phyloP scores from a whole-genome alignment of 805 yeast genomes.

The Saccharomycopsis schoenii region DNA sequence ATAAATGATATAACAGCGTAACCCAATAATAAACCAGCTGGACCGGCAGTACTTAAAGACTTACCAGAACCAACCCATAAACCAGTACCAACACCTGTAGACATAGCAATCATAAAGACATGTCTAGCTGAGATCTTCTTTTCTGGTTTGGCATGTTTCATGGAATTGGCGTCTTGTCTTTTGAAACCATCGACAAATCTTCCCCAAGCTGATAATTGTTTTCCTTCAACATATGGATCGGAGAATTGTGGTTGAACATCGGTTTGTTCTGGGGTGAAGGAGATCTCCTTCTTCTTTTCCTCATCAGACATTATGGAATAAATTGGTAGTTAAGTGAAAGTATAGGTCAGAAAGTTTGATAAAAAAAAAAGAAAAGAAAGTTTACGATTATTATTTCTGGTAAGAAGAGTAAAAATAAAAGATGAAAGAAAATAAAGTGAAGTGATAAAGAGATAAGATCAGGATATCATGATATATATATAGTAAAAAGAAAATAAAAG shows the following conservation, averaged over 20 bases:
- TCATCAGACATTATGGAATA: background rate
- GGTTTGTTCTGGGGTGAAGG: background rate
- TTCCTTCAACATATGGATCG: background rate
- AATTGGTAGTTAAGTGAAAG: background rate
- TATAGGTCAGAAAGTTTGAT: background rate
- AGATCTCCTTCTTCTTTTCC: background rate
- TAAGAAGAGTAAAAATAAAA: background rate
- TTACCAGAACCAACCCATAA: constrained; percentile 48
- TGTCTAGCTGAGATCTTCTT: constrained; percentile 35
- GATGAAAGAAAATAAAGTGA: background rate
- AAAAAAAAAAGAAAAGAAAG: background rate
- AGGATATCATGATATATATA: background rate
- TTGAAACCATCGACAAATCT: constrained; percentile 15
- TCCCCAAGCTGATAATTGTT: constrained; percentile 12
- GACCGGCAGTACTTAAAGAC: constrained; percentile 36
- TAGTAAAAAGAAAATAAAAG: background rate
- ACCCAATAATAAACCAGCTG: constrained; percentile 42
- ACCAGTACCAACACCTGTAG: constrained; percentile 81
- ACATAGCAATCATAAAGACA: constrained; percentile 67
- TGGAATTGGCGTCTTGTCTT: constrained; percentile 9
- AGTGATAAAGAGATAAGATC: background rate
- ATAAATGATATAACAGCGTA: constrained; percentile 47
- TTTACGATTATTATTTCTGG: background rate
- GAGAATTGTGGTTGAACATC: constrained; percentile 2
- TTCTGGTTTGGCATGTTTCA: constrained; percentile 21